These are phyloP conservation scores for Veloboletus limbatus DNA, from an alignment of 1,284 basidiomycete species.

Conservation along the genomic window DNA sequence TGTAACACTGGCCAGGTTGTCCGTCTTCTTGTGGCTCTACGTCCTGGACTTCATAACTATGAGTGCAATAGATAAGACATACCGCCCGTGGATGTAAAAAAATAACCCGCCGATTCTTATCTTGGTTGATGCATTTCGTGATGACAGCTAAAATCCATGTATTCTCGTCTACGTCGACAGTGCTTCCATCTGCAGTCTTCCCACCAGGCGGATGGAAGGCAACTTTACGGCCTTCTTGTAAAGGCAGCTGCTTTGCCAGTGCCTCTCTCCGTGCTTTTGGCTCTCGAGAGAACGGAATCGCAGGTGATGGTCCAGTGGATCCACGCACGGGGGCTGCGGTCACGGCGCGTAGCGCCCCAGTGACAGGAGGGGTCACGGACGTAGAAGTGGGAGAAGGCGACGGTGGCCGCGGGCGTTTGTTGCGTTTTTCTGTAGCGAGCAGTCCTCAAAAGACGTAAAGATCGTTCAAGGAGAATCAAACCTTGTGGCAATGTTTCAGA, in stretches of 20 bases:
- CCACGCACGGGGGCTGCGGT: constrained; percentile 45
- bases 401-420: constrained; percentile 66
- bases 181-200: constrained; percentile 45
- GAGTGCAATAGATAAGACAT: constrained; percentile 9
- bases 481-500: constrained; percentile 59
- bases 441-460: background rate
- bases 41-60: constrained; percentile 79
- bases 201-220: constrained; percentile 69
- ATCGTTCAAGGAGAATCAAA: constrained; percentile 26
- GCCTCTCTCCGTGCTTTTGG: constrained; percentile 62
- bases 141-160: constrained; percentile 80
- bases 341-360: constrained; percentile 42
- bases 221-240: constrained; percentile 71
- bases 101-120: constrained; percentile 55
- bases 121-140: constrained; percentile 62
- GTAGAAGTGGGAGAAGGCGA: constrained; percentile 58
- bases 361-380: constrained; percentile 36
- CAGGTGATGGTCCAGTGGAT: constrained; percentile 55
- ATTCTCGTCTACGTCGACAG: constrained; percentile 59
- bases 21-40: constrained; percentile 76
- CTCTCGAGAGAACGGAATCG: constrained; percentile 59
- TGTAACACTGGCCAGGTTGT: constrained; percentile 67
- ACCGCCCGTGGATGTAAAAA: background rate
- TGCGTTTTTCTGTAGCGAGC: constrained; percentile 57
- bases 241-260: constrained; percentile 56